Evolutionary conservation across 192 early-diverging fungal species (phyloP).

Genomic region (Coemansia guatemalensis): DNA sequence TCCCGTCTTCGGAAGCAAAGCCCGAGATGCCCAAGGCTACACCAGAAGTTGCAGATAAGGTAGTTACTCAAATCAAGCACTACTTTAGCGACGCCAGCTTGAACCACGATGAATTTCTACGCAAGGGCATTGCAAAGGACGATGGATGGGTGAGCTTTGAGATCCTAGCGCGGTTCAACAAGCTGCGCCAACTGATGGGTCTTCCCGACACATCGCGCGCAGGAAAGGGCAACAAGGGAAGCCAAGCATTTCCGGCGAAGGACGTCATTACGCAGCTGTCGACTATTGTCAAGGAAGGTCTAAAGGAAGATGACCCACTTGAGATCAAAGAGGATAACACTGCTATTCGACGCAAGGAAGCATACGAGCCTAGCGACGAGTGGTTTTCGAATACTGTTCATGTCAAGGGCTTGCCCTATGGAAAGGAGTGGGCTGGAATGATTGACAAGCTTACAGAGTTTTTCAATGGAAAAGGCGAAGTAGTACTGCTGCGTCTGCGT

Average conservation of each 20-base stretch:
- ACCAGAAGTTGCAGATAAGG: slow-evolving; percentile 22
- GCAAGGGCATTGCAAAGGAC: slow-evolving; percentile 27
- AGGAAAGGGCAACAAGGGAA: slow-evolving; percentile 6
- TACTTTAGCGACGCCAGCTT: slow-evolving; percentile 54
- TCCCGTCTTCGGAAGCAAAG: slow-evolving; percentile 7
- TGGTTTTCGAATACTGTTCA: slow-evolving; percentile 51
- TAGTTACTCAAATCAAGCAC: slow-evolving; percentile 51
- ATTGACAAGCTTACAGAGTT: slow-evolving; percentile 39
- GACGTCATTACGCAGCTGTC: slow-evolving; percentile 22
- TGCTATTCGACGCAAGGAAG: slow-evolving; percentile 36
- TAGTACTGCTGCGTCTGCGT: slow-evolving; percentile 42
- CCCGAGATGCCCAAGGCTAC: slow-evolving; percentile 6
- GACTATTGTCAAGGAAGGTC: slow-evolving; percentile 15
- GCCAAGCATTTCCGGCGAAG: slow-evolving; percentile 10
- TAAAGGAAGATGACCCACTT: slow-evolving; percentile 17
- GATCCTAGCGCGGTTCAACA: slow-evolving; percentile 46
- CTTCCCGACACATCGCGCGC: slow-evolving; percentile 9
- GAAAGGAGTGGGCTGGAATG: slow-evolving; percentile 19
- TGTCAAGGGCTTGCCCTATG: slow-evolving; percentile 48
- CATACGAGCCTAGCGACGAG: slow-evolving; percentile 28
- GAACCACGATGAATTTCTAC: slow-evolving; percentile 51
- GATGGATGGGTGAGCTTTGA: slow-evolving; percentile 42
- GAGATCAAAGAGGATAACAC: slow-evolving; percentile 41
- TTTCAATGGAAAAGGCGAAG: slow-evolving; percentile 20
- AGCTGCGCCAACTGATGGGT: slow-evolving; percentile 45